These are phyloP conservation scores for Teunomyces pallodes DNA, from an alignment of 805 yeast species.

Conservation along the genomic window DNA sequence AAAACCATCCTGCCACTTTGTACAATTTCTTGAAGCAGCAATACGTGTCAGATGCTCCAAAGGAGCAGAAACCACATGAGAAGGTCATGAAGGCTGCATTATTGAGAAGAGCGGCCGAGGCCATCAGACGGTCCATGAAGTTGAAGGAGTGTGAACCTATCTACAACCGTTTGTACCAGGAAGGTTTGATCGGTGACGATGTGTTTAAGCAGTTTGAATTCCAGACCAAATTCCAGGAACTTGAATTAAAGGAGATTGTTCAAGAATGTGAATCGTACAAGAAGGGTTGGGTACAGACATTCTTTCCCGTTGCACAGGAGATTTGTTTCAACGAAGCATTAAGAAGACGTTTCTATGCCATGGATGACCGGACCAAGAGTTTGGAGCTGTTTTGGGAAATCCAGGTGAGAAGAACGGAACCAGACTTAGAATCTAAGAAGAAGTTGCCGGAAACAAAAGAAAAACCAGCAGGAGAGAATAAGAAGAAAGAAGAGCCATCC, in stretches of 20 bases:
- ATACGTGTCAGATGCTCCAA: constrained; percentile 26
- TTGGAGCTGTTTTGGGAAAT: constrained; percentile 37
- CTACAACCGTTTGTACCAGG: constrained; percentile 71
- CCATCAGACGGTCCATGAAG: constrained; percentile 77
- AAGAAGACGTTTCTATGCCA: constrained; percentile 61
- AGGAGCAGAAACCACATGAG: constrained; percentile 61
- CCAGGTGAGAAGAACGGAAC: constrained; percentile 11
- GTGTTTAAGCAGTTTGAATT: constrained; percentile 75
- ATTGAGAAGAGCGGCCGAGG: constrained; percentile 72
- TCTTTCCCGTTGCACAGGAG: constrained; percentile 81
- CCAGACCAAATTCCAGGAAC: constrained; percentile 73
- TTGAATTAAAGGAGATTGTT: constrained; percentile 75
- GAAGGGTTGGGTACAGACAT: constrained; percentile 75
- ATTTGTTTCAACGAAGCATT: constrained; percentile 90
- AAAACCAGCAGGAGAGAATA: constrained; percentile 1
- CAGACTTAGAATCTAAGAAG: constrained; percentile 1
- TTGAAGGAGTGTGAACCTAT: constrained; percentile 75
- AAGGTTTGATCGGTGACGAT: constrained; percentile 90
- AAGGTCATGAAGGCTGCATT: constrained; percentile 66
- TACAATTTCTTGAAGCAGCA: constrained; percentile 57
- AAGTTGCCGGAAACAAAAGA: constrained; percentile 4
- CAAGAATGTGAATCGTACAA: constrained; percentile 70
- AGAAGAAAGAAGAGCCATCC: background rate
- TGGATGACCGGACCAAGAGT: constrained; percentile 38
- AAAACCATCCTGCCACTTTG: constrained; percentile 62